phyloP scores from a whole-genome alignment of 2,329 filamentous ascomycete genomes.

The Coleophoma cylindrospora region DNA sequence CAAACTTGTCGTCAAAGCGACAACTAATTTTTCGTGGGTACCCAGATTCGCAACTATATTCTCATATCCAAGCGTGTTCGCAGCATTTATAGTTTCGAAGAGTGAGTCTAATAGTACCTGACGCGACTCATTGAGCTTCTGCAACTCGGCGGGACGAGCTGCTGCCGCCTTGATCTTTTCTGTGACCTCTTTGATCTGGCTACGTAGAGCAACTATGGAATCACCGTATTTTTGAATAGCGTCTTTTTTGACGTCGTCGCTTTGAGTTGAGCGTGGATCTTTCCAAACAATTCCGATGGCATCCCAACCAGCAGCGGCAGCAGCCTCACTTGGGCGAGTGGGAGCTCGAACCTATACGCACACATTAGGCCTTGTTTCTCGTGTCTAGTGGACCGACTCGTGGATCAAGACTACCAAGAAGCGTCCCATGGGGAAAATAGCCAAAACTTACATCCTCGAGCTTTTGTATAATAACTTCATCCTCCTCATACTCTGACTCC shows the following conservation, averaged over 20 bases:
- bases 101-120: constrained; percentile 43
- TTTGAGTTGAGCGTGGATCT: constrained; percentile 26
- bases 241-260: constrained; percentile 18
- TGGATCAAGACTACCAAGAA: too few species aligned
- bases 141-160: constrained; percentile 21
- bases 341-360: constrained; percentile 20
- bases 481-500: constrained; percentile 27
- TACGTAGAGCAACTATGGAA: constrained; percentile 21
- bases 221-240: constrained; percentile 26
- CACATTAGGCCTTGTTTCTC: constrained; percentile 2
- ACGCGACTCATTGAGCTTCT: constrained; percentile 34
- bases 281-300: constrained; percentile 45
- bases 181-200: constrained; percentile 22
- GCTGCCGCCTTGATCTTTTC: constrained; percentile 20
- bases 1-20: constrained; percentile 47
- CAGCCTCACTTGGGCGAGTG: constrained; percentile 34
- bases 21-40: constrained; percentile 50
- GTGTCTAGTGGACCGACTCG: too few species aligned
- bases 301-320: constrained; percentile 48
- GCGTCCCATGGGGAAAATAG: too few species aligned
- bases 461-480: constrained; percentile 20
- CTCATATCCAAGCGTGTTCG: constrained; percentile 48
- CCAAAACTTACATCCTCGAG: constrained; percentile 22
- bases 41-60: constrained; percentile 53
- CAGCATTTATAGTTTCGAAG: constrained; percentile 46